Base-by-base conservation (phyloP, 768 basidiomycete species). In the Tylopilus felleus region DNA sequence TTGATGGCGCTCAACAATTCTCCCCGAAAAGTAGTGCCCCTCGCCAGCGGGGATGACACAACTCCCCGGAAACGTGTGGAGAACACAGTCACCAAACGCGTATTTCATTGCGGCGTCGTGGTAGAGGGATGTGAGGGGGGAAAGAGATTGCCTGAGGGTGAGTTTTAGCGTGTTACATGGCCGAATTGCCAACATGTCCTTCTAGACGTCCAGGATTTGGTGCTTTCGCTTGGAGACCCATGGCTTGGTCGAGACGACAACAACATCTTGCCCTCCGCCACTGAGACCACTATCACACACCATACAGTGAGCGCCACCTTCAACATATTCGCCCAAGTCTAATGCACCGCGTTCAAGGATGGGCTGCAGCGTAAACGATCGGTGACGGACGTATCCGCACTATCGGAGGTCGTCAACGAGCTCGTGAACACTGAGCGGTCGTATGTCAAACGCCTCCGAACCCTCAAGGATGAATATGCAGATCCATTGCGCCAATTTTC, bases 401-500 rank as follows among this genome's bases (percentile, higher is more conserved):
- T 95, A 43, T 72, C 78, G 28, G 86, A 90, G 45, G 81, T 90
- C 52, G 79, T 96, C 59, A 86, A 86, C 58, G 95, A 98, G 71
- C 80, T 98, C 17, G 82, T 97, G 16, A 79, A 83, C 33, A 98
- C 93, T 13, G 95, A 98, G 69, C 82, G 85, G 52, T 86, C 90
- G 45, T 98, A 98, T 68, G 85, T 97, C 57, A 83, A 80, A 59
- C 83, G 92, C 14, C 79, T 98, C 17, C 81, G 81, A 60, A 86
- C 84, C 27, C 81, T 98, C 64, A 94, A 95, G 71, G 72, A 79
- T 42, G 85, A 91, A 62, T 98, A 97, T 65, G 96, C 95, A 31
- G 88, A 93, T 67, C 97, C 94, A 9, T 75, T 99, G 25, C 84
- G 94, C 35, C 80, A 80, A 41, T 99, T 95, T 67, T 84, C 96